Evolutionary conservation across 345 rosid species (phyloP), one percentile per base, ranked within the genome.

Genomic region (Schrenkiella parvula): DNA sequence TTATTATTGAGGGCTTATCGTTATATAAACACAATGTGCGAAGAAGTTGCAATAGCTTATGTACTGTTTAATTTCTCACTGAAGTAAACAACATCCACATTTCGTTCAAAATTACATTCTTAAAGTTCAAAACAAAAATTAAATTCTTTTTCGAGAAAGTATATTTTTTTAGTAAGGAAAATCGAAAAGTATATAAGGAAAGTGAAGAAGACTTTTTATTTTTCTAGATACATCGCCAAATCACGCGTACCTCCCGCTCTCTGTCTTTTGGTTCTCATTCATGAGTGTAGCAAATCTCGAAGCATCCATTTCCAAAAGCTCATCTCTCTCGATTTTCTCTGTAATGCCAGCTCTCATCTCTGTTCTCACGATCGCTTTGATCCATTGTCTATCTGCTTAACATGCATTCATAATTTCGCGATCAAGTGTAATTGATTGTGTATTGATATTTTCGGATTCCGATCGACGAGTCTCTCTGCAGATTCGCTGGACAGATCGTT

Each of bases 321-420:
- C 15, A 63, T 13, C 67, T 63, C 66, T 42, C 67, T 42, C 67
- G 29, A 25, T 62, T 8, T 28, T 15, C 41, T 43, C 54, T 44
- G 26, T 42, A 10, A n/a, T 15, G 0, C 9, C 22, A 62, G 15
- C 15, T 62, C 53, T n/a, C 10, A 43, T 28, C 25, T 43, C 52
- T 41, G 15, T 42, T 17, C 42, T 0, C n/a, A 23, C 55, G 29
- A 43, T 62, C 25, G 26, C 15, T 62, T 62, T 23, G 17, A 62
- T 61, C 66, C 35, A n/a, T 39, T 50, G 14, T 39, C 18, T 25
- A 10, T 32, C 57, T 32, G 31, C 4, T 13, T 2, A 64, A 32
- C 44, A 22, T 47, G 42, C 57, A 46, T 46, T 31, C 13, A 19
- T 2, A 32, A 7, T 64, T 21, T 12, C 21, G 5, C 22, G 37